phyloP scores from a whole-genome alignment of 2,329 filamentous ascomycete genomes.

The Kalmusia sp. region DNA sequence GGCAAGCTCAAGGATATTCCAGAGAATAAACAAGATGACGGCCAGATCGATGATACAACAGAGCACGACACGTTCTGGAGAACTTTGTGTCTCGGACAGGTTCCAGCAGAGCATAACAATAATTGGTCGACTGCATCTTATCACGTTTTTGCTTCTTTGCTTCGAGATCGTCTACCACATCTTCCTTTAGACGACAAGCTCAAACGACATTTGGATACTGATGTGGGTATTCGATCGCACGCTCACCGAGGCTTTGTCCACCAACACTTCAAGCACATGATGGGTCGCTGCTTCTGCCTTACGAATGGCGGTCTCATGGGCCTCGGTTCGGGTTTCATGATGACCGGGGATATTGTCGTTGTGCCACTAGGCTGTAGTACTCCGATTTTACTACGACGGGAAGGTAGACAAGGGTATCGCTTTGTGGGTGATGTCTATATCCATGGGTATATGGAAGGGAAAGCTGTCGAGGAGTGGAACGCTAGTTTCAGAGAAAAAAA shows the following conservation, averaged over 20 bases:
- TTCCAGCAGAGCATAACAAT: constrained; percentile 14
- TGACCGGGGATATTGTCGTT: constrained; percentile 35
- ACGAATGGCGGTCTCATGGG: constrained; percentile 32
- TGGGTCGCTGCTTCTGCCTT: constrained; percentile 28
- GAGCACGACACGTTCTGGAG: constrained; percentile 37
- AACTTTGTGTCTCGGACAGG: constrained; percentile 37
- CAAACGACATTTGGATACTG: constrained; percentile 4
- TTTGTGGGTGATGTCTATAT: constrained; percentile 47
- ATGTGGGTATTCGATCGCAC: constrained; percentile 3
- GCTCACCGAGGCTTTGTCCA: constrained; percentile 22
- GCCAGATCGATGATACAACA: too few relatives aligned
- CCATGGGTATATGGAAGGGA: constrained; percentile 45
- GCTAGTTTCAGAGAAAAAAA: too few relatives aligned
- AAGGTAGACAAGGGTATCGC: constrained; percentile 31
- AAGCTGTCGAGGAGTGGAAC: constrained; percentile 32
- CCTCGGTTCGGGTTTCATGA: constrained; percentile 43
- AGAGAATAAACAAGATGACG: too few relatives aligned
- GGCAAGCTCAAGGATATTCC: too few relatives aligned
- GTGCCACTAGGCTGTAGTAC: constrained; percentile 48
- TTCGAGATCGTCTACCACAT: constrained; percentile 18
- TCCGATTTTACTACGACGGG: constrained; percentile 38
- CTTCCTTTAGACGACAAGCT: constrained; percentile 21
- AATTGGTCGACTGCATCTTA: constrained; percentile 16
- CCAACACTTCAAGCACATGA: constrained; percentile 25
- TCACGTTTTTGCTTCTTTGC: constrained; percentile 25